Conservation (phyloP, 2,329 filamentous ascomycete genomes). For the Diplodia corticola region DNA sequence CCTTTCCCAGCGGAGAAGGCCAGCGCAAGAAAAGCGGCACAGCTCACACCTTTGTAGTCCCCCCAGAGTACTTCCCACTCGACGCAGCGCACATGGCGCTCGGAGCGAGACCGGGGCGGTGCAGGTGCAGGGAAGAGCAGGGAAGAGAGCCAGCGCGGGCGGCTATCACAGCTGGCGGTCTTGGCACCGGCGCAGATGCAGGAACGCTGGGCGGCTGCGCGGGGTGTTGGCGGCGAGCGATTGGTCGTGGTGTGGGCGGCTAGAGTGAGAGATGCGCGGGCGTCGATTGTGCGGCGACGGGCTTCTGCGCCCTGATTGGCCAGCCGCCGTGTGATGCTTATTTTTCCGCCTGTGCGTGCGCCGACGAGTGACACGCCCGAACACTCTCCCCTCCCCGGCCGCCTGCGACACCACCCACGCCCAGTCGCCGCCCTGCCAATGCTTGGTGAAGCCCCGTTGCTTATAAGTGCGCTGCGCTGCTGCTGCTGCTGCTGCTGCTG, state of each 20-base stretch:
- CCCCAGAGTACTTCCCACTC: not conserved
- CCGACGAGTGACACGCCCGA: not conserved
- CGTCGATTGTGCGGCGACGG: conserved; percentile 6
- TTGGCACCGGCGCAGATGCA: conserved; percentile 6
- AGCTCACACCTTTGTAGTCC: conserved; percentile 7
- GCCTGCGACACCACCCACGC: not conserved
- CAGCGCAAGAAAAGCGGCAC: not conserved
- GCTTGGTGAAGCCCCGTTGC: no score
- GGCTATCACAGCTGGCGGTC: conserved; percentile 2
- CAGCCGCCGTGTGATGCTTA: conserved; percentile 3
- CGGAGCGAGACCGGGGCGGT: no score
- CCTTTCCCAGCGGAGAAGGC: no score
- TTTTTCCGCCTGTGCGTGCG: conserved; percentile 10
- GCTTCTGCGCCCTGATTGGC: conserved; percentile 3
- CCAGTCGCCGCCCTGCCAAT: not conserved
- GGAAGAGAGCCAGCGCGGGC: no score
- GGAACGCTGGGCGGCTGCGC: conserved; percentile 6
- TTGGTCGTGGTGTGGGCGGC: conserved; percentile 8
- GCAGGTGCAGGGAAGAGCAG: no score
- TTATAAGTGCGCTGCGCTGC: not conserved
- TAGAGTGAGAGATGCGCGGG: conserved; percentile 12
- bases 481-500: no score
- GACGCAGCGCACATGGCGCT: not conserved
- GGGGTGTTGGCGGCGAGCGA: conserved; percentile 10
- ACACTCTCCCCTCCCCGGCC: not conserved